Evolutionary conservation across 2,329 filamentous ascomycete genomes (phyloP), one percentile per base, ranked within the genome.

Genomic region (Remersonia thermophila): DNA sequence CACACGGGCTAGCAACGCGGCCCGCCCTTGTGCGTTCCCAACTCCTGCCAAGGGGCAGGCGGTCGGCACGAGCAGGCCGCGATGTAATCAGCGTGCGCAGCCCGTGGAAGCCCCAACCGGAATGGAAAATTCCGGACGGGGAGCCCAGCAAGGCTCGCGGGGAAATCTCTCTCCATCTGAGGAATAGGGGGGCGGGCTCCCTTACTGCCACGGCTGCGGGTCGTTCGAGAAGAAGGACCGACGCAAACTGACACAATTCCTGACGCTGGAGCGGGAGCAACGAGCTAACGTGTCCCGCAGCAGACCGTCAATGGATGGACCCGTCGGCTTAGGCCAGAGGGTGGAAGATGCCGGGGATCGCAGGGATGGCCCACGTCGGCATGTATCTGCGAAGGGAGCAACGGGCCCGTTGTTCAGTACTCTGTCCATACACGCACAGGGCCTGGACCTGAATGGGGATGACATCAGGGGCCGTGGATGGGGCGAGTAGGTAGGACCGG

Each of bases 241-340:
- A 58, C 56, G 56, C 56, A 62, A 57, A 62, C 45, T 64, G 61
- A 63, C 58, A 62, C 55, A 64, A 61, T 64, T 63, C 61, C 63
- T 62, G 57, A 62, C 55, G 57, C 55, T 54, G 55, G 54, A 36
- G 63, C 65, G 65, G 70, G 66, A 74, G 66, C 63, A 67, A 71
- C 71, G 71, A 75, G 68, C 61, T 69, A 75, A 75, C 69, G 71
- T 73, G 68, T 75, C 70, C 71, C 66, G 70, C 66, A 53, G 53
- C 54, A 57, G 53, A 55, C 60, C 60, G 58, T 55, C 58, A 61
- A 55, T 49, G 20, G 20, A 23, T 23, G 20, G 20, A 23, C 20
- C 20, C 20, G 20, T 5, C 5, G 20, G 20, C 20, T 23, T 9
- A 23, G 20, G 20, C 20, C 61, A 46, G 52, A 50, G 48, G 29